A percentile compares a stretch with the other conserved stretches of the same genome.
Conservation (phyloP, 495 filamentous ascomycete genomes). For the Xanthoparmelia taractica region DNA sequence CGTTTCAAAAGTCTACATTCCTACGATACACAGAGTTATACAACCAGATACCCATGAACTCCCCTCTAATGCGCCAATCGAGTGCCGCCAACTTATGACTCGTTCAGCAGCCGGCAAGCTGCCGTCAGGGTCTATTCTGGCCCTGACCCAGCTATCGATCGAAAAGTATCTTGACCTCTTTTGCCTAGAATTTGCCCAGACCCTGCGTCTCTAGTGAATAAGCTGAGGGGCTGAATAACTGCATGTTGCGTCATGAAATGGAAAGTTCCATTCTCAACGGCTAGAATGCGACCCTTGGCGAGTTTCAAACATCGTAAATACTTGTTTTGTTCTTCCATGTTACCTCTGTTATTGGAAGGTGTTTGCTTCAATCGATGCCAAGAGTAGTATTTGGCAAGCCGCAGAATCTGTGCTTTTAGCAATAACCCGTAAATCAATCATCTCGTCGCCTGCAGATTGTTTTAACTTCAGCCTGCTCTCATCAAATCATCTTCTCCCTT, state of each 20-base stretch:
- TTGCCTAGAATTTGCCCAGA: background rate
- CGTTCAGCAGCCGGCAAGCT: background rate
- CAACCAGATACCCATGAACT: too few species aligned
- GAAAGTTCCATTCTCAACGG: too few species aligned
- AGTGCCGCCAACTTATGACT: too few species aligned
- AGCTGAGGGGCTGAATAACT: too few species aligned
- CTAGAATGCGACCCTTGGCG: background rate
- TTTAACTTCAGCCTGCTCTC: background rate
- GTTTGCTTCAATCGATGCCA: background rate
- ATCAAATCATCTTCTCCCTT: background rate
- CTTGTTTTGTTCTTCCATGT: background rate
- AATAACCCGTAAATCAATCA: background rate
- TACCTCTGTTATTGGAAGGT: background rate
- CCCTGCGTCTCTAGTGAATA: background rate
- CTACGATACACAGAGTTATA: too few species aligned
- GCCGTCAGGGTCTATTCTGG: background rate
- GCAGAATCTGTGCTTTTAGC: background rate
- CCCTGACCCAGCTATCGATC: background rate
- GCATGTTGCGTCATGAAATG: too few species aligned
- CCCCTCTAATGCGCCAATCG: too few species aligned
- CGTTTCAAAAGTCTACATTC: too few species aligned
- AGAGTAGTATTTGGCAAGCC: background rate
- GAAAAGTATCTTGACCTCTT: background rate
- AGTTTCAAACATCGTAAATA: background rate
- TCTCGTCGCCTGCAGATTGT: background rate